Percentiles rank a stretch among this genome's conserved stretches.
These are phyloP conservation scores for Stephanodiscus minutulus DNA, from an alignment of 108 stramenopile genomes.

Conservation along the genomic window DNA sequence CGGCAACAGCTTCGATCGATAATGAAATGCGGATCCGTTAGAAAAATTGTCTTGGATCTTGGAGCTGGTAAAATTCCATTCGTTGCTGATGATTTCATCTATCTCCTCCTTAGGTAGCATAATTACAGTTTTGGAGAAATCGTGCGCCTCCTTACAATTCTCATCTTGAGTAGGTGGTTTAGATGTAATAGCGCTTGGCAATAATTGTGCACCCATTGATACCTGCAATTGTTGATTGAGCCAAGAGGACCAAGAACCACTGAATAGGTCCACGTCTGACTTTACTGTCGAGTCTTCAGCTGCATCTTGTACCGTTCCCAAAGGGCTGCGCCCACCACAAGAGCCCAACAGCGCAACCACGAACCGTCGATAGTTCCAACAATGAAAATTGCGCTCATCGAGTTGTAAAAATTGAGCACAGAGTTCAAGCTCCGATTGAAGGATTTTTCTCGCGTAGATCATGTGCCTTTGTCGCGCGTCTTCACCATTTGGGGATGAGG, in stretches of 20 bases:
- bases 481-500: background rate
- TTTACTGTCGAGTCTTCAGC: background rate
- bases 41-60: constrained; percentile 94
- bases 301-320: constrained; percentile 5
- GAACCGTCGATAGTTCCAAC: constrained; percentile 97
- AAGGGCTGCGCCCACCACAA: constrained; percentile 25
- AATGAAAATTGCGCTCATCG: constrained; percentile 98
- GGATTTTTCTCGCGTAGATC: constrained; percentile 13
- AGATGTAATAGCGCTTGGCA: constrained; percentile 10
- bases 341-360: constrained; percentile 53
- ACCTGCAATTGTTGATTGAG: constrained; percentile 7
- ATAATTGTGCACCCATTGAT: constrained; percentile 64
- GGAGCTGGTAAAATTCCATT: constrained; percentile 88
- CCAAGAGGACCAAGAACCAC: constrained; percentile 41
- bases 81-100: constrained; percentile 50
- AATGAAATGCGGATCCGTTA: constrained; percentile 98
- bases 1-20: constrained; percentile 84
- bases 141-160: background rate
- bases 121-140: constrained; percentile 2
- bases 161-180: background rate
- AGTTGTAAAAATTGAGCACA: constrained; percentile 79
- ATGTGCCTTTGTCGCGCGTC: constrained; percentile 14
- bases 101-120: constrained; percentile 24
- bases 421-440: constrained; percentile 74
- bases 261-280: constrained; percentile 3